Evolutionary conservation across 108 stramenopile genomes (phyloP), one percentile per base, ranked within the genome.

Genomic region (Nitzschia sp.): DNA sequence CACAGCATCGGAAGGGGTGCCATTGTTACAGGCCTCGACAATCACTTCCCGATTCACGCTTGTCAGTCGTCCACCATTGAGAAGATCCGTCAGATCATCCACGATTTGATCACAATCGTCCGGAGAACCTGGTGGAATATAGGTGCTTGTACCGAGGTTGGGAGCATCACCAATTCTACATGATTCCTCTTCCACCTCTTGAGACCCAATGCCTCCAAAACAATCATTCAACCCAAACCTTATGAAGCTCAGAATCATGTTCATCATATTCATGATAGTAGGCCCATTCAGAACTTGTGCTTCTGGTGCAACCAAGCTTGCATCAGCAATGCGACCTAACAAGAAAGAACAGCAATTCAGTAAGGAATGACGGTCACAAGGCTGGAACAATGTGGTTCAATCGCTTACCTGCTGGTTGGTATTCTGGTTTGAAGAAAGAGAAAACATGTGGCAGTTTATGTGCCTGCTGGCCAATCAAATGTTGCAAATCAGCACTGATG

Each of bases 11-110:
- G 8, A 40, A 3, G 56, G 26, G 8, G 21, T 17, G 14, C 26
- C 41, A 8, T 24, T 37, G 5, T 59, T 58, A 53, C 51, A 74
- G 8, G 39, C 19, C 42, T 50, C 43, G n/a, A n/a, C n/a, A n/a
- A n/a, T n/a, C n/a, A n/a, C n/a, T 26, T 74, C 55, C 3, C 37
- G 51, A 8, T 57, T 8, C 14, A 43, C 25, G 41, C 17, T 59
- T 25, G 43, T 43, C 9, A 37, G 57, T n/a, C n/a, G n/a, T n/a
- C n/a, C n/a, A n/a, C n/a, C n/a, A n/a, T n/a, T n/a, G n/a, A n/a
- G n/a, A n/a, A n/a, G n/a, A n/a, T n/a, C n/a, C n/a, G n/a, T n/a
- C n/a, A n/a, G n/a, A n/a, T n/a, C n/a, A n/a, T n/a, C n/a, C n/a
- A n/a, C n/a, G n/a, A n/a, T n/a, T n/a, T n/a, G n/a, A n/a, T n/a